Conservation (phyloP, 495 filamentous ascomycete species). For the Sordaria brevicollis region DNA sequence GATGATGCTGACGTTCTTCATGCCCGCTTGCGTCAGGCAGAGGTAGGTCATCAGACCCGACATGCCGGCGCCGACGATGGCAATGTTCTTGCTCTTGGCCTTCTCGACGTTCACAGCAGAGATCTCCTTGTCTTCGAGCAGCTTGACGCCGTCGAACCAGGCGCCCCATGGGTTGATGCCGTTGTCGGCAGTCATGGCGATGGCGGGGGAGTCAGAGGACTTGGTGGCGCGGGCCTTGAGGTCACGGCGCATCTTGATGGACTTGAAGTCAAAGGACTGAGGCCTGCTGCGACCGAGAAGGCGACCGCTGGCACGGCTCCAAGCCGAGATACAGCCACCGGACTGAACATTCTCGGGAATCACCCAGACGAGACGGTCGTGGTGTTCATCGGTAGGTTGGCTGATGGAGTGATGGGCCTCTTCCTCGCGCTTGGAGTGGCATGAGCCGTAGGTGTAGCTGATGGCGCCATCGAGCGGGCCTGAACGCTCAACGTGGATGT, state of each 20-base stretch:
- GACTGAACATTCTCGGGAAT: constrained; percentile 33
- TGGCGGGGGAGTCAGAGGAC: constrained; percentile 2
- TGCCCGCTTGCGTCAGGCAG: constrained; percentile 26
- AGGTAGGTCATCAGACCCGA: constrained; percentile 49
- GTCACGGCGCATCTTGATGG: background rate
- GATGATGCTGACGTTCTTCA: constrained; percentile 30
- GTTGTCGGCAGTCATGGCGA: constrained; percentile 36
- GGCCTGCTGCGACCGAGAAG: constrained; percentile 36
- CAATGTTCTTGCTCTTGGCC: constrained; percentile 46
- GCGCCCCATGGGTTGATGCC: constrained; percentile 52
- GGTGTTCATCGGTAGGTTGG: constrained; percentile 4
- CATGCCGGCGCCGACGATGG: constrained; percentile 62
- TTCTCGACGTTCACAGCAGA: constrained; percentile 38
- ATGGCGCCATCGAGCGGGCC: constrained; percentile 17
- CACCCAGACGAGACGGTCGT: constrained; percentile 41
- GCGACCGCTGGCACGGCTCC: constrained; percentile 20
- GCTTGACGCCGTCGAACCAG: constrained; percentile 60
- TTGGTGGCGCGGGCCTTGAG: background rate
- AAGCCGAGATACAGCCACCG: constrained; percentile 45
- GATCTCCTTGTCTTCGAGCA: constrained; percentile 45
- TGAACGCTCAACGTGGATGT: constrained; percentile 31
- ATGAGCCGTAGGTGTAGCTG: constrained; percentile 32
- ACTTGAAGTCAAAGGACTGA: constrained; percentile 14
- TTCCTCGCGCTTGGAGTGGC: constrained; percentile 6
- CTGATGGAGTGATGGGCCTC: constrained; percentile 26